A percentile compares a stretch with the other conserved stretches of the same genome.
Conservation (phyloP, 345 rosid species). For the Firmiana major region DNA sequence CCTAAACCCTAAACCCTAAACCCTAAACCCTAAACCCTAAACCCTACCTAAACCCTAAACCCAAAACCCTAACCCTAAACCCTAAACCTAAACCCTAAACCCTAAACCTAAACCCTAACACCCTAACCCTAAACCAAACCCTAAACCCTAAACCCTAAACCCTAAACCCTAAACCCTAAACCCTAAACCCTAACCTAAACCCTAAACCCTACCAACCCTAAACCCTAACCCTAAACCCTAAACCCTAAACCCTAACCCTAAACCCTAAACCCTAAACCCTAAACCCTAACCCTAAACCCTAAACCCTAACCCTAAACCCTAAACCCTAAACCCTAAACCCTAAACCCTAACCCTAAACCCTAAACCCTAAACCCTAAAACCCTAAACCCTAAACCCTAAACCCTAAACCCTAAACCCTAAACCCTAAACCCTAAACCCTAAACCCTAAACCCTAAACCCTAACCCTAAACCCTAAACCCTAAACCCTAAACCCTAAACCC, state of each 20-base stretch:
- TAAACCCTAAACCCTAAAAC: background rate
- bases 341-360: no score
- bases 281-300: background rate
- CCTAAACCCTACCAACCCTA: background rate
- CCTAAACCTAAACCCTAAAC: background rate
- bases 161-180: background rate
- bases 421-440: background rate
- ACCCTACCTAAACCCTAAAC: background rate
- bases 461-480: background rate
- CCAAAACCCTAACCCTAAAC: background rate
- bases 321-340: no score
- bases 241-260: background rate
- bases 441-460: background rate
- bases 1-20: background rate
- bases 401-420: background rate
- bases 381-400: background rate
- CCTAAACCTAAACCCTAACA: background rate
- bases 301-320: background rate
- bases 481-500: background rate
- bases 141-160: background rate
- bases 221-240: background rate
- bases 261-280: background rate
- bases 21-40: background rate
- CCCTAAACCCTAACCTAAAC: background rate
- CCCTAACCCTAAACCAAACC: background rate